Percentiles rank a stretch among this genome's conserved stretches.
Conservation (phyloP, 768 basidiomycete species). For the Termitomyces sp. region DNA sequence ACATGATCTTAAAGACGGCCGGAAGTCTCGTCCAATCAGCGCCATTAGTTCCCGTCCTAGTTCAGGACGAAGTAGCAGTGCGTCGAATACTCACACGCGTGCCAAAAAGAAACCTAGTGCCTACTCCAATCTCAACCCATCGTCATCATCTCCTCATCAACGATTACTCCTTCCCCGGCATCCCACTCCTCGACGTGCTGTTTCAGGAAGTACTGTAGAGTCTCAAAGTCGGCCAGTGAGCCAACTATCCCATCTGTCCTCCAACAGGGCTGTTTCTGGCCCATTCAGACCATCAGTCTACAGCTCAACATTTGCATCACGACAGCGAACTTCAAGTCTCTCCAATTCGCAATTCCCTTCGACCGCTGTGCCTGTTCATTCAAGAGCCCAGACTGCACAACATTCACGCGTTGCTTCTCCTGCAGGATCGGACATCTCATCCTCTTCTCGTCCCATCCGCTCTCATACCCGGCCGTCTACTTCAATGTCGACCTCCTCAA, state of each 20-base stretch:
- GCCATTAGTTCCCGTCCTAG: conserved; percentile 54
- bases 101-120: conserved; percentile 26
- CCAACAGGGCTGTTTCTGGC: conserved; percentile 68
- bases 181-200: conserved; percentile 41
- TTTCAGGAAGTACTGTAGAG: conserved; percentile 43
- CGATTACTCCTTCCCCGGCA: conserved; percentile 46
- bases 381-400: conserved; percentile 36
- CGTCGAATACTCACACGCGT: conserved; percentile 32
- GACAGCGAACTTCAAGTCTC: conserved; percentile 74
- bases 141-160: conserved; percentile 34
- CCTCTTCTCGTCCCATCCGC: conserved; percentile 40
- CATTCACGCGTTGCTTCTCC: conserved; percentile 52
- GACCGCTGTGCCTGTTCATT: conserved; percentile 31
- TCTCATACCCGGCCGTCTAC: conserved; percentile 38
- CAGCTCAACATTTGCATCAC: conserved; percentile 75
- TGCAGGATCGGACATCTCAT: conserved; percentile 56
- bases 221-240: conserved; percentile 52
- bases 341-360: conserved; percentile 35
- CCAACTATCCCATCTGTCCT: conserved; percentile 50
- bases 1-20: conserved; percentile 57
- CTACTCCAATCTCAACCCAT: conserved; percentile 39
- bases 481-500: conserved; percentile 39
- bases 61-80: conserved; percentile 57
- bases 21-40: conserved; percentile 64
- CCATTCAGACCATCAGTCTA: conserved; percentile 49